Evolutionary conservation across 768 basidiomycete genomes (phyloP).

Genomic region (Termitomyces sp.): DNA sequence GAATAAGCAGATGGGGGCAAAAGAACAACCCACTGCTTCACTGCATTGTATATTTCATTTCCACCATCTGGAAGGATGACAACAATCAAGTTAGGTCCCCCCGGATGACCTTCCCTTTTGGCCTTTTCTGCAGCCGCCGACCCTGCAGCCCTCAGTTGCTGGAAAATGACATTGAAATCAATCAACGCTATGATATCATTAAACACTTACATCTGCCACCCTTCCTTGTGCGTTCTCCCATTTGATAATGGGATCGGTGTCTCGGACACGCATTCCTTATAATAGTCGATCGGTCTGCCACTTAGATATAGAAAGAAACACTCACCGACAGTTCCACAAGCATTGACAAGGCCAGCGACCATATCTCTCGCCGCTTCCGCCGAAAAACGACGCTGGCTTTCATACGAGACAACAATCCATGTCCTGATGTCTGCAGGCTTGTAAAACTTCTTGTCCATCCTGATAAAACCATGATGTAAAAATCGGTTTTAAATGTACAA

Average conservation of each 20-base stretch:
- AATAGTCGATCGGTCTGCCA: slow-evolving; percentile 13
- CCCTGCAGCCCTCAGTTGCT: slow-evolving; percentile 49
- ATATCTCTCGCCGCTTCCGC: slow-evolving; percentile 37
- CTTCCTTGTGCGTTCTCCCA: slow-evolving; percentile 56
- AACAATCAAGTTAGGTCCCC: slow-evolving; percentile 53
- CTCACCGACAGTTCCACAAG: slow-evolving; percentile 56
- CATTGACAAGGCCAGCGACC: slow-evolving; percentile 42
- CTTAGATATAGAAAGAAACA: slow-evolving; percentile 17
- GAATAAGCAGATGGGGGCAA: slow-evolving; percentile 8
- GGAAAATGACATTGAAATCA: neutral
- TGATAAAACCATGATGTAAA: slow-evolving; percentile 28
- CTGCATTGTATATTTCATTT: slow-evolving; percentile 67
- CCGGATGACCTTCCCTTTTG: slow-evolving; percentile 21
- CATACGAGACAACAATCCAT: slow-evolving; percentile 66
- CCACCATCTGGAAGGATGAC: slow-evolving; percentile 68
- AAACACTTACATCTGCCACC: slow-evolving; percentile 31
- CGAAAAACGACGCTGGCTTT: slow-evolving; percentile 46
- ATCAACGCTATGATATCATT: neutral
- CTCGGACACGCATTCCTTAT: slow-evolving; percentile 53
- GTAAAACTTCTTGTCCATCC: slow-evolving; percentile 67
- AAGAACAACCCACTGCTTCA: slow-evolving; percentile 62
- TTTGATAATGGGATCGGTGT: slow-evolving; percentile 36
- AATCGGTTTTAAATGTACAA: slow-evolving; percentile 28
- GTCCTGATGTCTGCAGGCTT: slow-evolving; percentile 42
- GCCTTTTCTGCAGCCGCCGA: slow-evolving; percentile 31